Evolutionary conservation across 2,329 filamentous ascomycete genomes (phyloP), one percentile per base, ranked within the genome.

Genomic region (Xylariaceae sp.): DNA sequence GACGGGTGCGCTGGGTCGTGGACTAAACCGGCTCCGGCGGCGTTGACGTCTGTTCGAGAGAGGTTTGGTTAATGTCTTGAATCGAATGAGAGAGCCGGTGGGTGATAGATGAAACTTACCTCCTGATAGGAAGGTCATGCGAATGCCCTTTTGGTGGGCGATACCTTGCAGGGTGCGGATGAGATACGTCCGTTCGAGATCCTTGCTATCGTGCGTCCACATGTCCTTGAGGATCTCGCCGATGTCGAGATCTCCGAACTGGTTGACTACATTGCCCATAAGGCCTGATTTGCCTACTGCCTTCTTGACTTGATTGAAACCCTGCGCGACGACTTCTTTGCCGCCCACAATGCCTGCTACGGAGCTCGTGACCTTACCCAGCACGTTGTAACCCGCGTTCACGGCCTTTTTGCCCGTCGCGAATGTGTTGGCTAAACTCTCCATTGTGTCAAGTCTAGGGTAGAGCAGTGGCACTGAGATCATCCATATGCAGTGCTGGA

Each of bases 121-220:
- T 62, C 93, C 93, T 14, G 89, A 95, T 52, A 98, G 72, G 72
- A 98, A 97, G 1, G 91, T 96, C 87, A 98, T 96, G 37, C 93
- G 85, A 38, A 98, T 79, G 21, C 88, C 91, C 70, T 96, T 96
- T 67, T 95, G 91, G 64, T 95, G 89, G 1, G 93, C 78, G 58
- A 98, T 97, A 21, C 90, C 88, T 70, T 98, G 93, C 3, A 98
- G 77, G 1, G 93, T 98, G 53, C 93, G 85, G 63, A 98, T 95
- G 50, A 98, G 75, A 64, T 98, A 98, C 6, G 93, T 98, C 46
- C 93, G 79, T 69, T 98, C 93, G 33, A 98, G 82, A 59, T 98
- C 93, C 77, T 97, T 98, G 42, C 86, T 91, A 41, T 97, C 92
- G 62, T 98, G 93, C 19, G 93, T 98, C 93, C 93, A 98, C 75